Base-by-base conservation (phyloP, 495 filamentous ascomycete genomes). In the Aspergillus avenaceus region DNA sequence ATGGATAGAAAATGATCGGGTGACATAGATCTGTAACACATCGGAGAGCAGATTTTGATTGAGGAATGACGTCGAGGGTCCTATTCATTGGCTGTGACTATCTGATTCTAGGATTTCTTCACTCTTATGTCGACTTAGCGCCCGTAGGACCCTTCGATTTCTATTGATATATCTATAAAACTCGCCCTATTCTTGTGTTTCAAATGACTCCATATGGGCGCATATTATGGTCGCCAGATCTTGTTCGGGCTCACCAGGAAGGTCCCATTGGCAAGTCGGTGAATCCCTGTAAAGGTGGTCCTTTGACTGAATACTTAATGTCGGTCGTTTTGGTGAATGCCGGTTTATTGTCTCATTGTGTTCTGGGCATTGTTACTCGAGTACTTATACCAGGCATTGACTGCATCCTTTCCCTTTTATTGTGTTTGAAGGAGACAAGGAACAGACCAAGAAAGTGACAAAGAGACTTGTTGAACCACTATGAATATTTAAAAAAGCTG, bases 31-130 rank as follows among this genome's bases (percentile, higher is more conserved):
- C 25, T 25, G 47, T 49, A 32, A 49, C 47, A 42, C 14, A 25
- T 29, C 28, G 14, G 38, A 29, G 29, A 36, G 45, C 45, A 44
- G 45, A 45, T 36, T 5, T 8, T 45, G 31, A 42, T n/a, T 11
- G 36, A 36, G 28, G 23, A 21, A 45, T 18, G 43, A 18, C 14
- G 12, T 34, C 8, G 14, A 9, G 11, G 3, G 18, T 34, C 9
- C 31, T 4, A 51, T 53, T 49, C 47, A 57, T 61, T 61, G 58
- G 58, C 41, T 49, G 31, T 52, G 19, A 29, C 26, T 12, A n/a
- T 24, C 26, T 28, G 41, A 55, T 50, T 45, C 21, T n/a, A 45
- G 42, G 46, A 32, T 42, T 42, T 31, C 37, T 18, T 31, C 25
- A 28, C 13, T 53, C 38, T 28, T 40, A 37, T 43, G 28, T 38